Percentiles rank a stretch among this genome's conserved stretches.
Conservation (phyloP, 768 basidiomycete genomes). For the Russula dissimulans region DNA sequence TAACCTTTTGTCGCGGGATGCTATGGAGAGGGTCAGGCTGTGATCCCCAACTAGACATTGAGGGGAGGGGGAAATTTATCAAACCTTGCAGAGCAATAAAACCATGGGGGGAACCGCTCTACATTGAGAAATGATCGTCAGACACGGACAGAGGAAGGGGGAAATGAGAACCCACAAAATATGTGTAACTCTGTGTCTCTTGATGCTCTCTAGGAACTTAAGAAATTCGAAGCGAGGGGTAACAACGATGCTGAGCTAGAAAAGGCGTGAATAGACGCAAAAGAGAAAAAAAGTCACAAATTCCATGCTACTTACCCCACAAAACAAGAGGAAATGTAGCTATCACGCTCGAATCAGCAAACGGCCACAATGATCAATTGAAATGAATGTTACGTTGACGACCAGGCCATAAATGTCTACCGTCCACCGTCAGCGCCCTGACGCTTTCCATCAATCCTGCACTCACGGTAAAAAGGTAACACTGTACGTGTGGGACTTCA, state of each 20-base stretch:
- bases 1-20: constrained; percentile 26
- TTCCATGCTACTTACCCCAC: constrained; percentile 17
- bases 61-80: not conserved
- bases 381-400: constrained; percentile 13
- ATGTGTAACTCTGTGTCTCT: constrained; percentile 26
- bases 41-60: not conserved
- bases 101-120: constrained; percentile 26
- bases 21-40: constrained; percentile 7
- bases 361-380: not conserved
- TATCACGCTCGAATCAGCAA: constrained; percentile 12
- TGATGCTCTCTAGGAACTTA: constrained; percentile 28
- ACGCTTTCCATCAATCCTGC: not conserved
- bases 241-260: constrained; percentile 27
- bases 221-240: constrained; percentile 28
- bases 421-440: not conserved
- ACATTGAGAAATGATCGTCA: not conserved
- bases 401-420: constrained; percentile 40
- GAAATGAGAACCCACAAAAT: constrained; percentile 22
- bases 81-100: constrained; percentile 27
- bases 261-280: not conserved
- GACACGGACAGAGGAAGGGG: not conserved
- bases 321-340: constrained; percentile 25
- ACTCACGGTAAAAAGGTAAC: constrained; percentile 26
- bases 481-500: constrained; percentile 18
- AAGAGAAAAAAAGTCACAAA: not conserved